A percentile compares a stretch with the other conserved stretches of the same genome.
Conservation (phyloP, 257 asterid species). For the Solanum ossicruentum region DNA sequence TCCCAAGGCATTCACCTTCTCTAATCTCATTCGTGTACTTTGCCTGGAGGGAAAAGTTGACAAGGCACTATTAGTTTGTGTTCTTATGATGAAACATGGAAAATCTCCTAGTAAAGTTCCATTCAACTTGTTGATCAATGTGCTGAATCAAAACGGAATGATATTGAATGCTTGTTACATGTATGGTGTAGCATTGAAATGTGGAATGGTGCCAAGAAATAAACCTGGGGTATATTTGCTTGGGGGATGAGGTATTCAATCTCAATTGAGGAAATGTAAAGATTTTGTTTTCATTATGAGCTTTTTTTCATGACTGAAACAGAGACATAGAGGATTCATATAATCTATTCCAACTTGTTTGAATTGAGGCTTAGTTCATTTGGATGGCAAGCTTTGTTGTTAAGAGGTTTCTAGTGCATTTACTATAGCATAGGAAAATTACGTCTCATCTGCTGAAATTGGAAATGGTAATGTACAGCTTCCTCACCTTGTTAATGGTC, state of each 20-base stretch:
- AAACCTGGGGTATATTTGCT: background rate
- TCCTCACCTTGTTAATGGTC: background rate
- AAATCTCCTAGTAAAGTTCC: conserved; percentile 22
- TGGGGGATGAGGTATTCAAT: background rate
- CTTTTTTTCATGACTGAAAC: background rate
- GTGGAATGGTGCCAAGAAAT: background rate
- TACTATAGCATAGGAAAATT: background rate
- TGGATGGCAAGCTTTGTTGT: background rate
- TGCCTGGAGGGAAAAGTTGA: conserved; percentile 26
- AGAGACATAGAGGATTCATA: background rate
- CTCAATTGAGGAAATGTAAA: background rate
- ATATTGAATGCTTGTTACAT: conserved; percentile 24
- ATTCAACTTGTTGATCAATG: conserved; percentile 23
- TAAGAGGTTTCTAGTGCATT: background rate
- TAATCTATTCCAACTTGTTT: background rate
- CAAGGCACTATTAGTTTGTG: conserved; percentile 24
- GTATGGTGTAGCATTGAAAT: conserved; percentile 39
- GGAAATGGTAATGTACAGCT: background rate
- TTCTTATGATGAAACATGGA: conserved; percentile 22
- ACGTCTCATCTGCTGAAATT: background rate
- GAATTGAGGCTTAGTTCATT: background rate
- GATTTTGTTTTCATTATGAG: background rate
- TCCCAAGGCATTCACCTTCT: conserved; percentile 47
- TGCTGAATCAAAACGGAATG: conserved; percentile 30
- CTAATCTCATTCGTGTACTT: conserved; percentile 24